phyloP scores from a whole-genome alignment of 2,329 filamentous ascomycete species.

The Scytalidium lignicola region DNA sequence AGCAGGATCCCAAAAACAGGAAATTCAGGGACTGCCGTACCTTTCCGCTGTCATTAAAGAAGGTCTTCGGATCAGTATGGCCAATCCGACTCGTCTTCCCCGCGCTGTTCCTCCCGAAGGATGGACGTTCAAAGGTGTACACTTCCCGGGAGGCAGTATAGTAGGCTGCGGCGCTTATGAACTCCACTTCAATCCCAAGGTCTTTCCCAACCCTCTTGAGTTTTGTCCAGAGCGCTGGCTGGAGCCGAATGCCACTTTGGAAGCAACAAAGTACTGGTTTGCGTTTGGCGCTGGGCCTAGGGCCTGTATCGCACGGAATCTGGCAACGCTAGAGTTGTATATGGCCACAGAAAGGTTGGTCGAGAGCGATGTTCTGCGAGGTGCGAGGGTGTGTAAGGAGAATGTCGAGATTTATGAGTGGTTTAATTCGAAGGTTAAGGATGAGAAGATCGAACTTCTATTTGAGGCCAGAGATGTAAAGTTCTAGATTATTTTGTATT shows the following conservation, averaged over 20 bases:
- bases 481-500: not conserved
- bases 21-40: slow-evolving; percentile 34
- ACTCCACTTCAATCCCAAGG: slow-evolving; percentile 38
- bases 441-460: slow-evolving; percentile 39
- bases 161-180: slow-evolving; percentile 41
- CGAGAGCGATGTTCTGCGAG: slow-evolving; percentile 36
- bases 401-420: slow-evolving; percentile 48
- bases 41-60: slow-evolving; percentile 45
- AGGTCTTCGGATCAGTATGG: slow-evolving; percentile 43
- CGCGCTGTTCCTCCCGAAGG: slow-evolving; percentile 36
- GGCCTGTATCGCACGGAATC: slow-evolving; percentile 44
- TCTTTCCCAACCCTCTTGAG: slow-evolving; percentile 36
- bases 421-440: slow-evolving; percentile 50
- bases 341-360: slow-evolving; percentile 38
- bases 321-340: slow-evolving; percentile 40
- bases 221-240: slow-evolving; percentile 47
- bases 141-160: slow-evolving; percentile 38
- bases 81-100: slow-evolving; percentile 45
- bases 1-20: slow-evolving; percentile 17
- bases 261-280: slow-evolving; percentile 39
- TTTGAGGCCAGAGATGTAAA: slow-evolving; percentile 4
- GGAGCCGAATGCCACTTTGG: slow-evolving; percentile 25
- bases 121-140: slow-evolving; percentile 20
- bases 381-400: slow-evolving; percentile 34
- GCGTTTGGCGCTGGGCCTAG: slow-evolving; percentile 44